Evolutionary conservation across 1,284 basidiomycete species (phyloP), one percentile per base, ranked within the genome.

Genomic region (Ceratobasidium sp.): DNA sequence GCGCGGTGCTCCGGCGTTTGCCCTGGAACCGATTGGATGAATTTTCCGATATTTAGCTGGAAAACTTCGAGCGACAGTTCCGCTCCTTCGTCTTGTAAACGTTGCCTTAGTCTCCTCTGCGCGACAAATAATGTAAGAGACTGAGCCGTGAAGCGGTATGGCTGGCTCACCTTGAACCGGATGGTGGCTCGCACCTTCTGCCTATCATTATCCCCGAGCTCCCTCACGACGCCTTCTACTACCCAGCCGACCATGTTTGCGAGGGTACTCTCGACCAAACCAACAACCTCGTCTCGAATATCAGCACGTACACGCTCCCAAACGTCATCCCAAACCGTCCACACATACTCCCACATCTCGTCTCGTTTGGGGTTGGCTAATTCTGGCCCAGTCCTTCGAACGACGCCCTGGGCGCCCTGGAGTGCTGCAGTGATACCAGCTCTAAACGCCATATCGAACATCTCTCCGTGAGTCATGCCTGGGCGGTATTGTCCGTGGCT

Each of bases 261-360:
- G 16, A 64, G 8, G 1, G 62, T 64, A n/a, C 27, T 64, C 24
- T 64, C 43, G 24, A 64, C 62, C 8, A 64, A 41, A 14, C 19
- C 41, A 14, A 43, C 62, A 14, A 64, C 27, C 62, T 46, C 49
- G 19, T 41, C 39, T 34, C 29, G 62, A 31, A 43, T 64, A 7
- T 41, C 41, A 19, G 62, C 16, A 7, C 41, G 13, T 16, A 24
- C 41, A 7, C 19, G 19, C 39, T 64, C 62, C 62, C 62, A 64
- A 2, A 64, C 43, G 9, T 64, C 62, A 19, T 64, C 62, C 62
- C 62, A 64, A 13, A 64, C 62, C 19, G 24, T 34, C 62, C 62
- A 64, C 22, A 64, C 62, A 11, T 49, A n/a, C 62, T 64, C 46
- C 62, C 62, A 64, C 62, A n/a, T n/a, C n/a, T n/a, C n/a, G n/a